phyloP scores from a whole-genome alignment of 257 asterid species.

The Nemophila menziesii region DNA sequence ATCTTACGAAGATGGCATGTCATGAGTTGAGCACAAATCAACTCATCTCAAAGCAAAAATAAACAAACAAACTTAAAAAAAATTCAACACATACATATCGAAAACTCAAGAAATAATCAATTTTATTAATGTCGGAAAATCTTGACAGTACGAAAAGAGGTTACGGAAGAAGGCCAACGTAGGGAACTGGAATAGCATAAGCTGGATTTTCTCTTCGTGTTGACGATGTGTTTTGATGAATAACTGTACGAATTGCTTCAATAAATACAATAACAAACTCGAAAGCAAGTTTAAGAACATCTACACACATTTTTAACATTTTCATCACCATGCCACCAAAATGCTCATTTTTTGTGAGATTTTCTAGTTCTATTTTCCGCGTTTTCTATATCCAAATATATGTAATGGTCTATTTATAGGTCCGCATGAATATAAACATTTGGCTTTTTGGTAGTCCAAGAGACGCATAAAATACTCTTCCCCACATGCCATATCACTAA shows the following conservation, averaged over 20 bases:
- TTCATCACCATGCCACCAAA: conserved; percentile 27
- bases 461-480: neutral
- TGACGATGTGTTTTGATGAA: conserved; percentile 13
- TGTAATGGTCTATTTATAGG: neutral
- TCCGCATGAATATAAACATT: neutral
- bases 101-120: neutral
- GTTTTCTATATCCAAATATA: neutral
- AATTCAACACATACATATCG: neutral
- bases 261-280: conserved; percentile 30
- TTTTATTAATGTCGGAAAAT: neutral
- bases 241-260: conserved; percentile 28
- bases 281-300: conserved; percentile 26
- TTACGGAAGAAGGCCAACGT: conserved; percentile 49
- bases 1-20: neutral
- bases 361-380: neutral
- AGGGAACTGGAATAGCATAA: conserved; percentile 23
- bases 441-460: conserved; percentile 9
- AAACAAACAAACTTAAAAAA: neutral
- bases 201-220: neutral
- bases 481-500: neutral
- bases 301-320: conserved; percentile 38
- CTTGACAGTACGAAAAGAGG: too few relatives aligned
- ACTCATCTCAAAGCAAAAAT: conserved; percentile 1
- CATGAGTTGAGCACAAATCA: neutral
- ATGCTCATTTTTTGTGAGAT: neutral